Evolutionary conservation across 495 filamentous ascomycete species (phyloP), one percentile per base, ranked within the genome.

Genomic region (Podospora pseudoanserina): DNA sequence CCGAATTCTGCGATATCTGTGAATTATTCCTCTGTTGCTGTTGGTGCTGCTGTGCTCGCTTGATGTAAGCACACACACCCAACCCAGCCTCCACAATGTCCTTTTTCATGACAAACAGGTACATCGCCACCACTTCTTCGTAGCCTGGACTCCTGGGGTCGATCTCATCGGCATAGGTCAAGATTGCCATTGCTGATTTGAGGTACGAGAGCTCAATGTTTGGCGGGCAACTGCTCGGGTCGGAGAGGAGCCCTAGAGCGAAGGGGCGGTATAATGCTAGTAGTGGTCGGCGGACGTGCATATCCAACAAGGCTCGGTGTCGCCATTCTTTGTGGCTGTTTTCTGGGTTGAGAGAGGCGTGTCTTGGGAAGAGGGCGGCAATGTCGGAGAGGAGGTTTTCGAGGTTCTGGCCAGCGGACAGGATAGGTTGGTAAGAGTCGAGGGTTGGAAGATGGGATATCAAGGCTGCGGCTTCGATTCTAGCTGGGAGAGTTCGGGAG

Each of bases 211-310:
- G 74, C 65, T 75, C 69, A 27, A 79, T 78, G 56, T 77, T 78
- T 54, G 75, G 70, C 16, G 75, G 77, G 30, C 73, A 77, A 27
- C 23, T 58, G 55, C 55, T 58, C 9, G 39, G 39, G 15, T 49
- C 15, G 39, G 39, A 49, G 55, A 20, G 55, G 18, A 58, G 18
- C 39, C 73, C 72, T 26, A 81, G 75, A 18, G 76, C 79, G 59
- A 79, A 81, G n/a, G 77, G 79, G 3, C 79, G 75, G 66, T 81
- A 81, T 28, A 81, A 65, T 2, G 76, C 76, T 26, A 81, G 62
- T 34, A 81, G 69, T 4, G 78, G 74, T 7, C 75, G 72, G 28
- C 79, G 76, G 26, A 74, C 74, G 60, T 81, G 76, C 71, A 77
- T 74, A 62, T 79, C 78, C 34, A 81, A 66, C 6, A 77, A 53